Percentiles rank a stretch among this genome's conserved stretches.
Evolutionary conservation across 129 eudicot species (phyloP).

Genomic region (Centaurea solstitialis): DNA sequence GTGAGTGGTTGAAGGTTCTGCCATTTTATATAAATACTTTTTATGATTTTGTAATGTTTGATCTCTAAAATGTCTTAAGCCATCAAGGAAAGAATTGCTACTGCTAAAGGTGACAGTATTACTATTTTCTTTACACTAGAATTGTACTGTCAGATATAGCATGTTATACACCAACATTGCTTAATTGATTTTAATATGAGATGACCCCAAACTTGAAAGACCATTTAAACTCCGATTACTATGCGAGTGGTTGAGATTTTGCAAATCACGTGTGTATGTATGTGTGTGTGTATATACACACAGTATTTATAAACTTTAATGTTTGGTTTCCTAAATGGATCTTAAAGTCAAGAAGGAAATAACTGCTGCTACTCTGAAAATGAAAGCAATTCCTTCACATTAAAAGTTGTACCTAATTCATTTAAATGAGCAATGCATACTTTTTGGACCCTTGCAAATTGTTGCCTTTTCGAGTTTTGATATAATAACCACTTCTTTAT

Average conservation of each 20-base stretch:
- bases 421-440: neutral
- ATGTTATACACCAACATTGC: neutral
- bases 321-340: neutral
- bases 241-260: neutral
- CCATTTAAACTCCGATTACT: neutral
- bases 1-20: constrained; percentile 12
- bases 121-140: neutral
- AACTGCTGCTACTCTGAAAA: neutral
- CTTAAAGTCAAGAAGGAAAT: neutral
- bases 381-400: neutral
- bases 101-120: neutral
- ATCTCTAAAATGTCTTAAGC: neutral
- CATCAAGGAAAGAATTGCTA: neutral
- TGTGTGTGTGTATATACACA: too few relatives aligned
- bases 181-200: constrained; percentile 7
- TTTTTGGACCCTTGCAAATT: neutral
- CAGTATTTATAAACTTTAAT: neutral
- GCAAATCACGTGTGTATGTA: neutral
- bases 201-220: neutral
- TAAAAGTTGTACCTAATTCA: neutral
- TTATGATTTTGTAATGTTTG: neutral
- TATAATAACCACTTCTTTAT: neutral
- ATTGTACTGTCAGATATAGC: constrained; percentile 1
- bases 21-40: neutral
- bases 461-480: neutral